Evolutionary conservation across 2,329 filamentous ascomycete genomes (phyloP).

Genomic region (Nemania sp.): DNA sequence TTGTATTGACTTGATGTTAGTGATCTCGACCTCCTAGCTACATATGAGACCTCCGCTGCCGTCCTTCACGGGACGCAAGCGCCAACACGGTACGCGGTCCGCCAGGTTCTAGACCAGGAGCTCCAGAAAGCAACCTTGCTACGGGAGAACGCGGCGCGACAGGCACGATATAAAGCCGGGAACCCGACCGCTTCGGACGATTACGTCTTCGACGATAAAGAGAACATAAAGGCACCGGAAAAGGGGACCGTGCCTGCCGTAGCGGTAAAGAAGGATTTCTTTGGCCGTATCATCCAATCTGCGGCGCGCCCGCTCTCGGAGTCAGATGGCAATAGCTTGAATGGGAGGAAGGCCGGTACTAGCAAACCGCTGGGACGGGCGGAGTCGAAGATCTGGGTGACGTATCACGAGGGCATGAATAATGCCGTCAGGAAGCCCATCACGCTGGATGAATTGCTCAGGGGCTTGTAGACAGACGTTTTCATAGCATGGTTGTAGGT

Average conservation of each 20-base stretch:
- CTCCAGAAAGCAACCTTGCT: conserved; percentile 72
- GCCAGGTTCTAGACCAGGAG: conserved; percentile 91
- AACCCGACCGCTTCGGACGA: conserved; percentile 36
- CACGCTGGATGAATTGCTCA: conserved; percentile 69
- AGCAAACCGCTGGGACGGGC: conserved; percentile 39
- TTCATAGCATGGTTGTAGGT: background rate
- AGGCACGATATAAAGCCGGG: conserved; percentile 65
- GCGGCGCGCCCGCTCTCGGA: conserved; percentile 41
- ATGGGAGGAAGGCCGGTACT: conserved; percentile 34
- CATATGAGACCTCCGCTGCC: conserved; percentile 69
- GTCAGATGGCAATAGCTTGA: conserved; percentile 42
- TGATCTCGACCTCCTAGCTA: conserved; percentile 75
- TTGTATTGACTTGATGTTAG: conserved; percentile 39
- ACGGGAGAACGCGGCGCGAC: conserved; percentile 67
- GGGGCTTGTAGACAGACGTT: conserved; percentile 49
- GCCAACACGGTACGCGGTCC: conserved; percentile 86
- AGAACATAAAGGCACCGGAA: conserved; percentile 40
- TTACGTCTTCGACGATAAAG: conserved; percentile 44
- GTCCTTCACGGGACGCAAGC: conserved; percentile 59
- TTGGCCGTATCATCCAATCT: conserved; percentile 43
- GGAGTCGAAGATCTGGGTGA: conserved; percentile 70
- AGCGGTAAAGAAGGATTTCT: conserved; percentile 46
- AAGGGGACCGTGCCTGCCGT: conserved; percentile 32
- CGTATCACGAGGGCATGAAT: conserved; percentile 75
- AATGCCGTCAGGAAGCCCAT: conserved; percentile 79